Conservation (phyloP, 2,329 filamentous ascomycete genomes). For the Diatrype stigma region DNA sequence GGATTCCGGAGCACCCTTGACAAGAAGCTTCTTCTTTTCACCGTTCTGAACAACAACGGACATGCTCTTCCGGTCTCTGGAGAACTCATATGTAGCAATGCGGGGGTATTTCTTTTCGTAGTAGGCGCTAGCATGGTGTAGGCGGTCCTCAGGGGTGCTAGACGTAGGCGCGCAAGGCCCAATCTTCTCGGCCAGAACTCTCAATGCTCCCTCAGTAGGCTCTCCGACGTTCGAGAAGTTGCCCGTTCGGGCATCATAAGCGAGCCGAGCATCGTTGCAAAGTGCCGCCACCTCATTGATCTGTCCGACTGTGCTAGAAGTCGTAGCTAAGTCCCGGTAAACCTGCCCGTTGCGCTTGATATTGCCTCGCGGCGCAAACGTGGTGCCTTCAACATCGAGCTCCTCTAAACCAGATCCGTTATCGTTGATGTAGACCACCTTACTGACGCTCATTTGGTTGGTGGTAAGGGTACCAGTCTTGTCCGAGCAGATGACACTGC, state of each 20-base stretch:
- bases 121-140: conserved; percentile 78
- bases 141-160: conserved; percentile 54
- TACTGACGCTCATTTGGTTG: conserved; percentile 98
- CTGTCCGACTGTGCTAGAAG: conserved; percentile 73
- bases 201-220: conserved; percentile 88
- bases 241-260: conserved; percentile 72
- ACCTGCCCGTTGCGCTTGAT: conserved; percentile 66
- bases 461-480: conserved; percentile 98
- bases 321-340: conserved; percentile 63
- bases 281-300: conserved; percentile 69
- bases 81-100: conserved; percentile 92
- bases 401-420: conserved; percentile 73
- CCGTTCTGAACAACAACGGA: conserved; percentile 80
- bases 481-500: conserved; percentile 98
- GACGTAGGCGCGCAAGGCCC: conserved; percentile 67
- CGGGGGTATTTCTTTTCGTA: conserved; percentile 75
- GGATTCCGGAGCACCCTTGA: conserved; percentile 95
- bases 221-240: conserved; percentile 84
- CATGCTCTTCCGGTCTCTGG: conserved; percentile 98
- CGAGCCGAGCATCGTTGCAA: conserved; percentile 84
- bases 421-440: conserved; percentile 78
- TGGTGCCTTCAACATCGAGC: conserved; percentile 86
- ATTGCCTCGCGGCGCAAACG: conserved; percentile 78
- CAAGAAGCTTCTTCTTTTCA: conserved; percentile 72
- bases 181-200: conserved; percentile 90